phyloP scores from a whole-genome alignment of 75 land plant genomes.

The Gnetum montanum region DNA sequence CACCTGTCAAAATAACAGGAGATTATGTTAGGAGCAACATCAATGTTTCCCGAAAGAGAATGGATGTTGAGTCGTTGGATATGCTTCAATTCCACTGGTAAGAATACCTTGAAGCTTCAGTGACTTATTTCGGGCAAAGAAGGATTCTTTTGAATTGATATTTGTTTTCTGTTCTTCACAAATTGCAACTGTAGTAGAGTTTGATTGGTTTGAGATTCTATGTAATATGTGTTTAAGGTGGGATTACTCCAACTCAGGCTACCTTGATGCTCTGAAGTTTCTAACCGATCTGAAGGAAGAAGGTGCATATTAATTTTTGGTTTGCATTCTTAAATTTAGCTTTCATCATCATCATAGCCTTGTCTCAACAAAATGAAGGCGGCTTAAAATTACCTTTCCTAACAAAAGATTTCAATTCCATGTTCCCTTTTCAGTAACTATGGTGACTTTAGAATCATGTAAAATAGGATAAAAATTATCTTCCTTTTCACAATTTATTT shows the following conservation, averaged over 20 bases:
- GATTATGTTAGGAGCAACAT: slow-evolving; percentile 65
- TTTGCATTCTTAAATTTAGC: too few relatives aligned
- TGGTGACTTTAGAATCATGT: too few relatives aligned
- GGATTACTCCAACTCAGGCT: slow-evolving; percentile 90
- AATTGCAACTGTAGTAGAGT: too few relatives aligned
- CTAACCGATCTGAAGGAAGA: slow-evolving; percentile 92
- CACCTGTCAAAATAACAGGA: slow-evolving; percentile 97
- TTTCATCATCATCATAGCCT: too few relatives aligned
- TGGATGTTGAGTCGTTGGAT: slow-evolving; percentile 90
- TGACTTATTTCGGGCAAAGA: neutral
- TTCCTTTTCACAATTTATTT: too few relatives aligned
- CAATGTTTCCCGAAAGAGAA: slow-evolving; percentile 76
- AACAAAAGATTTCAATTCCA: too few relatives aligned
- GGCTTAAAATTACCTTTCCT: too few relatives aligned
- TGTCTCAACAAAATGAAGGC: too few relatives aligned
- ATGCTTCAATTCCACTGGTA: slow-evolving; percentile 99
- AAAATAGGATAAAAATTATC: too few relatives aligned
- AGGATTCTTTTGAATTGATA: neutral
- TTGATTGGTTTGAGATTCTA: neutral
- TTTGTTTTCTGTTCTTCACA: too few relatives aligned
- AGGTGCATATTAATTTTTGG: slow-evolving; percentile 42
- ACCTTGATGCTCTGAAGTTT: slow-evolving; percentile 92
- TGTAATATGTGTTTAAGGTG: slow-evolving; percentile 49
- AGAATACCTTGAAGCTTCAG: neutral
- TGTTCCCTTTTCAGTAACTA: too few relatives aligned